These are phyloP conservation scores for Salmacisia buchloeana DNA, from an alignment of 1,284 basidiomycete genomes.

Conservation along the genomic window DNA sequence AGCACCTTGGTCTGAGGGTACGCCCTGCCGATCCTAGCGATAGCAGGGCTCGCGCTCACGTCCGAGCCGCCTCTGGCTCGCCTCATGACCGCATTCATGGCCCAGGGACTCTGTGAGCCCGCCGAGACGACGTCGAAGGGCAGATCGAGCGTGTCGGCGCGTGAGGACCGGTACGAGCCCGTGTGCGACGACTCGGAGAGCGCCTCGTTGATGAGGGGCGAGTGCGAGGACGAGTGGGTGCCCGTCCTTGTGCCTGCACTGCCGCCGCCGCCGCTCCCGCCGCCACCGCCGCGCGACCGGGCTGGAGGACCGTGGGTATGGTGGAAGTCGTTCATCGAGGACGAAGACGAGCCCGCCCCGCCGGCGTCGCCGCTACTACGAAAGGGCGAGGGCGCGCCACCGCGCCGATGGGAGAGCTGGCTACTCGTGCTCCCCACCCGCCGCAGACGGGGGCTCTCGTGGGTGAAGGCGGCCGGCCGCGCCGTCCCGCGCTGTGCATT, in stretches of 20 bases:
- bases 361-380: background rate
- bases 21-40: background rate
- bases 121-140: background rate
- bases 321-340: background rate
- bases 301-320: background rate
- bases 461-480: background rate
- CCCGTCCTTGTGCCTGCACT: no score
- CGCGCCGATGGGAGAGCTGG: background rate
- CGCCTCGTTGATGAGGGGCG: background rate
- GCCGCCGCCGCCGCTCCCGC: no score
- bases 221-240: no score
- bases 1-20: conserved; percentile 87
- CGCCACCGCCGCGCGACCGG: no score
- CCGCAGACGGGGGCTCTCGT: background rate
- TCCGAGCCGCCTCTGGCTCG: background rate
- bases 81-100: background rate
- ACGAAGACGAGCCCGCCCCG: background rate
- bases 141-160: background rate
- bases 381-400: background rate
- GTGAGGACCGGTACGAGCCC: background rate
- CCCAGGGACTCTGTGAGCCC: background rate
- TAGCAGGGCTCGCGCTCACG: background rate
- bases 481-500: background rate
- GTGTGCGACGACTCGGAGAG: background rate
- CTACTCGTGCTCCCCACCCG: background rate